These are phyloP conservation scores for Mycena galopus DNA, from an alignment of 768 basidiomycete species.

Conservation along the genomic window DNA sequence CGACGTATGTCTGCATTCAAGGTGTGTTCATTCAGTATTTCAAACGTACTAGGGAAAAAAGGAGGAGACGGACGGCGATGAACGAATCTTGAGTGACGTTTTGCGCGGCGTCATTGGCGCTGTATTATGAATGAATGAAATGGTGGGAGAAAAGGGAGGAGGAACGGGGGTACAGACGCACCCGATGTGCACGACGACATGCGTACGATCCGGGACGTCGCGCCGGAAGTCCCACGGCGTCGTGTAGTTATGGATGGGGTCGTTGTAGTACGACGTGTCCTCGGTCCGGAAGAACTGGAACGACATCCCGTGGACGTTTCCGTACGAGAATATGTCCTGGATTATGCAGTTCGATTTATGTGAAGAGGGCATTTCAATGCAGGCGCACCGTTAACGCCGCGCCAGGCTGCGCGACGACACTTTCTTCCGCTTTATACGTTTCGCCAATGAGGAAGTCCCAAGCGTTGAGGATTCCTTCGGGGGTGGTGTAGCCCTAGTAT, in stretches of 20 bases:
- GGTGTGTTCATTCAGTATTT: neutral
- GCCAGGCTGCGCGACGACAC: conserved; percentile 66
- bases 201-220: conserved; percentile 61
- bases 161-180: no score
- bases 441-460: conserved; percentile 68
- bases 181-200: conserved; percentile 69
- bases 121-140: conserved; percentile 34
- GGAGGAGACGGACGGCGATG: conserved; percentile 48
- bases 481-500: conserved; percentile 63
- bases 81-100: conserved; percentile 58
- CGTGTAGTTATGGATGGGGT: conserved; percentile 67
- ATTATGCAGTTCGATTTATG: no score
- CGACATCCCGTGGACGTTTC: conserved; percentile 63
- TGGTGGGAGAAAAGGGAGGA: no score
- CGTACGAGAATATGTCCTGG: conserved; percentile 63
- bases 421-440: conserved; percentile 64
- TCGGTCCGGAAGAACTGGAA: conserved; percentile 59
- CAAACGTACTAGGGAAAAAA: neutral
- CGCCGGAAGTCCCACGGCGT: conserved; percentile 68
- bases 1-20: conserved; percentile 56
- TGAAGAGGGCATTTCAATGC: no score
- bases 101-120: conserved; percentile 69
- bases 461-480: conserved; percentile 65
- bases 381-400: conserved; percentile 57
- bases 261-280: conserved; percentile 53